A percentile compares a stretch with the other conserved stretches of the same genome.
Evolutionary conservation across 2,329 filamentous ascomycete genomes (phyloP).

Genomic region (Cryoendolithus antarcticus): DNA sequence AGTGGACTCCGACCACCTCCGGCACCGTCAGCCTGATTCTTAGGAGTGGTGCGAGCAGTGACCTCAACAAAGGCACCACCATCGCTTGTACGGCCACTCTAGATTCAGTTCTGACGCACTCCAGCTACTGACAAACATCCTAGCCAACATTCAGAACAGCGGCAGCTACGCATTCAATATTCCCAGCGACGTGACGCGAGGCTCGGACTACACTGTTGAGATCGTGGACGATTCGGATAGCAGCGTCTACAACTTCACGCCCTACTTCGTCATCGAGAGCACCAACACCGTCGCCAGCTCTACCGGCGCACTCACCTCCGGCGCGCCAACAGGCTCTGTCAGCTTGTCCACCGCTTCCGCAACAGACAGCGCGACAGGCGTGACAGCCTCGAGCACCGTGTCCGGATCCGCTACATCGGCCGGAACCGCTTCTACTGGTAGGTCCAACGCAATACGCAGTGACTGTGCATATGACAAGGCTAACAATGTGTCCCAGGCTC

Average conservation of each 20-base stretch:
- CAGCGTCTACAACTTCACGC: constrained; percentile 38
- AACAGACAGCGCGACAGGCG: constrained; percentile 16
- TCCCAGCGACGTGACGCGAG: constrained; percentile 27
- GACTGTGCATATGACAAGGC: no score
- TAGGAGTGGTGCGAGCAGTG: constrained; percentile 27
- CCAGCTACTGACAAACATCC: constrained; percentile 6
- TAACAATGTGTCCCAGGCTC: no score
- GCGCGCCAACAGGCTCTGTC: constrained; percentile 19
- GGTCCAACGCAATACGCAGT: no score
- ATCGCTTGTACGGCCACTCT: constrained; percentile 18
- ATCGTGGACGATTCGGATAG: constrained; percentile 38
- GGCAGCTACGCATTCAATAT: constrained; percentile 39
- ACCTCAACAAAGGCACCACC: constrained; percentile 21
- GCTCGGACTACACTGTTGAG: constrained; percentile 40
- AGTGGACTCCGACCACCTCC: constrained; percentile 37
- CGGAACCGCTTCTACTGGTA: no score
- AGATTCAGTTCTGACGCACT: background rate
- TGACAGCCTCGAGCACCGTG: constrained; percentile 11
- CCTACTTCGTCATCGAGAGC: constrained; percentile 38
- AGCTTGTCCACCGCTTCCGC: constrained; percentile 15
- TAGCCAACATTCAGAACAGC: constrained; percentile 37
- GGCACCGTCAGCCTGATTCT: constrained; percentile 41
- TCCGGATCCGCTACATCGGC: no score
- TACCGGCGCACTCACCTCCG: constrained; percentile 17
- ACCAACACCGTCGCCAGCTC: constrained; percentile 25